phyloP scores from a whole-genome alignment of 2,329 filamentous ascomycete species.

The Colletotrichum sojae region DNA sequence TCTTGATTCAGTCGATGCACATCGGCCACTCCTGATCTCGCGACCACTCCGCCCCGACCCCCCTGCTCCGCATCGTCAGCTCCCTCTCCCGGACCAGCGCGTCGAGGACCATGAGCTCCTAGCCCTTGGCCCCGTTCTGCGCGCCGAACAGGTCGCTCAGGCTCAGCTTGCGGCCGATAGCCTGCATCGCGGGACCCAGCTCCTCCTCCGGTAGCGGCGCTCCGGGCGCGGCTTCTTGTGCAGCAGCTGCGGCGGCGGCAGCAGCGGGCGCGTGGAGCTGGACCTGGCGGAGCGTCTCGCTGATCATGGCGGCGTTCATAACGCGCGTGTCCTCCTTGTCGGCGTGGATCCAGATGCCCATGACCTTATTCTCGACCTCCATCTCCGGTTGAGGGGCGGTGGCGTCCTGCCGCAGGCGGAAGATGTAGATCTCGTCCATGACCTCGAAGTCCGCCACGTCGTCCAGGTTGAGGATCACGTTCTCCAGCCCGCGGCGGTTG shows the following conservation, averaged over 20 bases:
- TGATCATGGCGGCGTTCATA: constrained; percentile 57
- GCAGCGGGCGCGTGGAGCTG: constrained; percentile 23
- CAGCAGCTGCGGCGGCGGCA: neutral
- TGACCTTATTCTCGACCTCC: constrained; percentile 53
- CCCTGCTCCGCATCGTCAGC: constrained; percentile 1
- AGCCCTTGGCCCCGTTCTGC: constrained; percentile 44
- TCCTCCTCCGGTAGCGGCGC: constrained; percentile 34
- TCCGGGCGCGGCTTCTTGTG: neutral
- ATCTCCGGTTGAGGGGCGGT: constrained; percentile 37
- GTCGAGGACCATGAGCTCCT: constrained; percentile 25
- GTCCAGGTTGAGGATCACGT: constrained; percentile 77
- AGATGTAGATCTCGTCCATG: constrained; percentile 67
- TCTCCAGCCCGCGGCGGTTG: constrained; percentile 79
- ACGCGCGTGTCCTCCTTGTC: constrained; percentile 61
- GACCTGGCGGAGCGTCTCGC: constrained; percentile 56
- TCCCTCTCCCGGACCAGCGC: constrained; percentile 2
- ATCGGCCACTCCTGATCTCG: neutral
- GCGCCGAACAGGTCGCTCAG: constrained; percentile 62
- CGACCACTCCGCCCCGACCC: neutral
- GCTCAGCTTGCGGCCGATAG: constrained; percentile 60
- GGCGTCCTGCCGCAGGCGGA: constrained; percentile 57
- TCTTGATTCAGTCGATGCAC: too few relatives aligned
- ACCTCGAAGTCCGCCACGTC: constrained; percentile 75
- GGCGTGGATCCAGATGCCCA: constrained; percentile 71
- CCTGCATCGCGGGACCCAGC: constrained; percentile 58